Conservation (phyloP, 345 rosid genomes). For the Syzygium grande region DNA sequence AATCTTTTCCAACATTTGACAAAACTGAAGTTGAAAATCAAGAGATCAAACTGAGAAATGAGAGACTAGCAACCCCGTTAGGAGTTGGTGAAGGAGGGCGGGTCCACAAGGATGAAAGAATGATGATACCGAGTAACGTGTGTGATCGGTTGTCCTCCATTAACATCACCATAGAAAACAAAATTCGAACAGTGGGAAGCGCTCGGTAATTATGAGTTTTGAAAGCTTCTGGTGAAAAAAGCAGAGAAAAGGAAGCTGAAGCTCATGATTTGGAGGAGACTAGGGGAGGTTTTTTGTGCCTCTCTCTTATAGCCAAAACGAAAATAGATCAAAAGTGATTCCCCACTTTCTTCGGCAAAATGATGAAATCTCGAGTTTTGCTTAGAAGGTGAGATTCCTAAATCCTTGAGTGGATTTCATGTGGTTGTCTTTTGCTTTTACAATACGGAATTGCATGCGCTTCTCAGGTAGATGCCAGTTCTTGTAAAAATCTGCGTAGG, state of each 20-base stretch:
- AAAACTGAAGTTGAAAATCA: not conserved
- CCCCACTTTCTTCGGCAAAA: not conserved
- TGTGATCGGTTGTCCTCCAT: not conserved
- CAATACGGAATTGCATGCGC: not conserved
- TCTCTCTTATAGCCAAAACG: not conserved
- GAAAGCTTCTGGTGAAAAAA: not conserved
- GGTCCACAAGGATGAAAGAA: not conserved
- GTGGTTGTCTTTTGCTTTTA: not conserved
- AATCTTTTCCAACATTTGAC: not conserved
- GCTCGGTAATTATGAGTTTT: not conserved
- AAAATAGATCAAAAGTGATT: not conserved
- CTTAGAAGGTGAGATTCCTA: not conserved
- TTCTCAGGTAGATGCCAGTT: not conserved
- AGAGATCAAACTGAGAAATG: not conserved
- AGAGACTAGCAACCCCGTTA: not conserved
- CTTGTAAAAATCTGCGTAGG: not conserved
- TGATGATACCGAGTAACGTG: not conserved
- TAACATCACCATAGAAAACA: not conserved
- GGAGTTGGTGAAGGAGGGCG: not conserved
- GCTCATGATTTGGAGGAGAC: not conserved
- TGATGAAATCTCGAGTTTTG: not conserved
- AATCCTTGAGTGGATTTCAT: not conserved
- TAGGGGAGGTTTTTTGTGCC: not conserved
- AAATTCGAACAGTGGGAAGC: not conserved
- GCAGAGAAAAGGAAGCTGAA: not conserved